Conservation (phyloP, 2,329 filamentous ascomycete genomes). For the Colletotrichum sp. region DNA sequence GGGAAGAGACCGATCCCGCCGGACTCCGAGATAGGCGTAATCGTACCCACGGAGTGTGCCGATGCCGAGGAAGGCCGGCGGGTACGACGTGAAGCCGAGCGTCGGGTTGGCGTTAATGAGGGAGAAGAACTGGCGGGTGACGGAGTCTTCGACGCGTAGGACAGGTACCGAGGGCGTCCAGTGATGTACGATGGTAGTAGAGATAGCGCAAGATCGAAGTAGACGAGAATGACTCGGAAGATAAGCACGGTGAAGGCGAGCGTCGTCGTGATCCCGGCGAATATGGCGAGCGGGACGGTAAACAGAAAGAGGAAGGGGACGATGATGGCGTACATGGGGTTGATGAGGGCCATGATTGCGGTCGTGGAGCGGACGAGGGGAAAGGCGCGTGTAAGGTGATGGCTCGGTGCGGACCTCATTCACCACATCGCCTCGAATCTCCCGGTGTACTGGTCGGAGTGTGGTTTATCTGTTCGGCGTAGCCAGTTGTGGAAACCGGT, state of each 20-base stretch:
- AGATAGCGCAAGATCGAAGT: constrained; percentile 65
- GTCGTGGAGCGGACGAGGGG: not conserved
- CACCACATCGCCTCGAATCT: constrained; percentile 3
- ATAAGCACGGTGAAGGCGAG: constrained; percentile 66
- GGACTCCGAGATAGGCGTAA: constrained; percentile 28
- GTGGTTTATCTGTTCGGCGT: not conserved
- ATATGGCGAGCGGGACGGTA: constrained; percentile 66
- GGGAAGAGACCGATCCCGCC: constrained; percentile 46
- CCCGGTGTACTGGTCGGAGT: not conserved
- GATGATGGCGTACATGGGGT: constrained; percentile 59
- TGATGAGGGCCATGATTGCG: constrained; percentile 55
- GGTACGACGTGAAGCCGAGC: constrained; percentile 3
- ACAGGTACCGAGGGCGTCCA: constrained; percentile 36
- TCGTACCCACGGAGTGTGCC: constrained; percentile 3
- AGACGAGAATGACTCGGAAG: constrained; percentile 65
- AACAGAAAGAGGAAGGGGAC: constrained; percentile 68
- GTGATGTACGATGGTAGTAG: constrained; percentile 61
- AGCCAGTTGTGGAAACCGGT: not conserved
- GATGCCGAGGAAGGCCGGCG: constrained; percentile 9
- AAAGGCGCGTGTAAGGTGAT: not conserved
- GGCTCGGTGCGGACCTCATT: not conserved
- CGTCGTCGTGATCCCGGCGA: constrained; percentile 67
- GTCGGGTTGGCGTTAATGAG: constrained; percentile 19
- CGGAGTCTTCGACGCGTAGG: constrained; percentile 30
- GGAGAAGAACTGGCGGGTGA: constrained; percentile 16